Evolutionary conservation across 805 yeast species (phyloP).

Genomic region (Yarrowia divulgata): DNA sequence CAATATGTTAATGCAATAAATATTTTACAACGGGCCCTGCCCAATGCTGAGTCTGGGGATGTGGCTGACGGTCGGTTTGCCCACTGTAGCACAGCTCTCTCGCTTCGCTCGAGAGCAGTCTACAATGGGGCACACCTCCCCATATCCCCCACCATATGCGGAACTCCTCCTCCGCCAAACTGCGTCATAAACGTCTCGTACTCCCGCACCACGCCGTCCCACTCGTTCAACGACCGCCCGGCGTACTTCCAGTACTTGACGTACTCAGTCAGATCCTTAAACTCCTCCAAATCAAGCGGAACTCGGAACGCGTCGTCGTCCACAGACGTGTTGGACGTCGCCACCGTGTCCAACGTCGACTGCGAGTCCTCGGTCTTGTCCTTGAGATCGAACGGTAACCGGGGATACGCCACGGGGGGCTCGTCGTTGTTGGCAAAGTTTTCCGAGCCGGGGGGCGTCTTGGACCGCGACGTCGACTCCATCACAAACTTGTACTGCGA

Average conservation of each 20-base stretch:
- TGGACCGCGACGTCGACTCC: constrained; percentile 34
- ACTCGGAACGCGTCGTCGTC: constrained; percentile 31
- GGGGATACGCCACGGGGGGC: constrained; percentile 18
- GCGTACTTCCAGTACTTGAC: constrained; percentile 52
- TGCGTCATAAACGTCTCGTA: constrained; percentile 51
- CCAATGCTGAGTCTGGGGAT: not conserved
- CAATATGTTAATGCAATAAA: constrained; percentile 9
- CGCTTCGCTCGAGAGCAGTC: not conserved
- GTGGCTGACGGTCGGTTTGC: not conserved
- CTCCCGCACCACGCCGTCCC: constrained; percentile 50
- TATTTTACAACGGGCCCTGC: constrained; percentile 15
- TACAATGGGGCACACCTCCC: constrained; percentile 19
- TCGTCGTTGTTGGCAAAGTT: not conserved
- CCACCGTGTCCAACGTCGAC: constrained; percentile 18
- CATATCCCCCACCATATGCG: constrained; percentile 38
- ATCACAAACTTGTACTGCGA: constrained; percentile 35
- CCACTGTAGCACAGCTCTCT: not conserved
- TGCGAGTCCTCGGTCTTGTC: constrained; percentile 32
- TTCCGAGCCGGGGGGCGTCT: constrained; percentile 12
- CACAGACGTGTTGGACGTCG: constrained; percentile 32
- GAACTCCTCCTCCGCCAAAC: constrained; percentile 1
- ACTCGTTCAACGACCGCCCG: constrained; percentile 53
- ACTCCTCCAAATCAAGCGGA: constrained; percentile 9
- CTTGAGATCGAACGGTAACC: constrained; percentile 35
- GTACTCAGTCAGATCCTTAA: constrained; percentile 41